Conservation (phyloP, 306 rosid genomes). For the Quercus berberidifolia region DNA sequence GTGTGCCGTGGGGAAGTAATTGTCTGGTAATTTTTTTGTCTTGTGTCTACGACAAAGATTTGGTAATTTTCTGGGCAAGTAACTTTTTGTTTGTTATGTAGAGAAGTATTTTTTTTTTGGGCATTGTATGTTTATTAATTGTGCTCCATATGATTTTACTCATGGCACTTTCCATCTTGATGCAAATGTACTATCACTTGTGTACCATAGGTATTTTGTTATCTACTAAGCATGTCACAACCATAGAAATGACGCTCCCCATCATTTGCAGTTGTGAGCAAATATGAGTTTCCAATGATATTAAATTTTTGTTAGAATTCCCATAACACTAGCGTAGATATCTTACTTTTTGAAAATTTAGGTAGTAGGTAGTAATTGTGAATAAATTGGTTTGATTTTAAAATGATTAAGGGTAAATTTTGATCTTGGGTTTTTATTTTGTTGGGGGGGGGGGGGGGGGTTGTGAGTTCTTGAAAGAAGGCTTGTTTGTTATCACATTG, state of each 20-base stretch:
- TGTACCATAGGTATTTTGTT: not conserved
- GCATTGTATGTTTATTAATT: not conserved
- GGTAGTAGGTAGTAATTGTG: not conserved
- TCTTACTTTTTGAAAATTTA: not conserved
- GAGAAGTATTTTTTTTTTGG: not conserved
- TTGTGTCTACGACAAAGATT: not conserved
- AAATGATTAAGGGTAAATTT: not conserved
- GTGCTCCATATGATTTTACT: not conserved
- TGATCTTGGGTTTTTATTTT: not conserved
- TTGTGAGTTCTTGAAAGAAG: not conserved
- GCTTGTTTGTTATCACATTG: not conserved
- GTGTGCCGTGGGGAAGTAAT: no score
- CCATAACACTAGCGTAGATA: not conserved
- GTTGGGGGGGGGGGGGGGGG: no score
- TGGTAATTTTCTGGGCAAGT: not conserved
- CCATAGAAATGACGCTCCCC: not conserved
- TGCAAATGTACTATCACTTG: not conserved
- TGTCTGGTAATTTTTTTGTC: no score
- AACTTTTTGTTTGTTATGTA: not conserved
- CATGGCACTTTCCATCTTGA: not conserved
- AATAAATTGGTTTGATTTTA: not conserved
- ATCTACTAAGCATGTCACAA: not conserved
- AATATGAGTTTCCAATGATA: not conserved
- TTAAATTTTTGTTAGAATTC: not conserved
- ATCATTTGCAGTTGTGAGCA: not conserved